phyloP scores from a whole-genome alignment of 352 stramenopile species.

The Hyaloperonospora brassicae region DNA sequence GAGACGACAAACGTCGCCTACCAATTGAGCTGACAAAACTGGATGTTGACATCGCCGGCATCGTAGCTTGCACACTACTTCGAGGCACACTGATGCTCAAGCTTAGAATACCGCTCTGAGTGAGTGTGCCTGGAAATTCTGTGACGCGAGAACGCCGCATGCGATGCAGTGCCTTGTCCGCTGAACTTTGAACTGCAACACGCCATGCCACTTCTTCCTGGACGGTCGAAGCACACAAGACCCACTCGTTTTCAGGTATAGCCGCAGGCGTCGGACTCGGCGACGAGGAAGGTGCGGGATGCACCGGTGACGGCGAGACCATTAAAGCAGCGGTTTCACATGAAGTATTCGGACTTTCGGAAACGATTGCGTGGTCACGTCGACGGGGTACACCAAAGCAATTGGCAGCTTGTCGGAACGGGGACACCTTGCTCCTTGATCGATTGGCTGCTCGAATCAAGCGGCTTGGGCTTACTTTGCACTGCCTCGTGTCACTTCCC shows the following conservation, averaged over 20 bases:
- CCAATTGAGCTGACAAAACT: constrained; percentile 10
- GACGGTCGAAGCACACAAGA: constrained; percentile 53
- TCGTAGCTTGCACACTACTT: constrained; percentile 19
- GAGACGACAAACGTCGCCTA: constrained; percentile 26
- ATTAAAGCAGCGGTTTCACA: constrained; percentile 2
- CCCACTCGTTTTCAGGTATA: constrained; percentile 46
- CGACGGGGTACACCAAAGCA: constrained; percentile 39
- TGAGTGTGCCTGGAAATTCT: constrained; percentile 41
- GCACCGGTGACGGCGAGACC: constrained; percentile 10
- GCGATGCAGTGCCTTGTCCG: constrained; percentile 55
- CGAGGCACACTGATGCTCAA: constrained; percentile 23
- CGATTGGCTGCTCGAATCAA: constrained; percentile 16
- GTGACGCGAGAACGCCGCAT: constrained; percentile 53
- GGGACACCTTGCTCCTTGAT: constrained; percentile 45
- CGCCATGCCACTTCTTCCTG: constrained; percentile 63
- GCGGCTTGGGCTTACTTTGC: constrained; percentile 21
- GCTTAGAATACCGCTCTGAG: constrained; percentile 34
- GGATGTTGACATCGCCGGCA: constrained; percentile 17
- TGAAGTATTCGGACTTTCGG: neutral
- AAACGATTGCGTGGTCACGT: constrained; percentile 15
- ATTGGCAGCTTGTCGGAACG: constrained; percentile 52
- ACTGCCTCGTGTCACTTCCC: constrained; percentile 7
- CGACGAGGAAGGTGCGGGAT: constrained; percentile 8
- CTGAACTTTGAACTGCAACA: constrained; percentile 54
- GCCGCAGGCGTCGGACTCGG: constrained; percentile 13